Evolutionary conservation across 1,284 basidiomycete species (phyloP), one percentile per base, ranked within the genome.

Genomic region (Ceratobasidium papillatum): DNA sequence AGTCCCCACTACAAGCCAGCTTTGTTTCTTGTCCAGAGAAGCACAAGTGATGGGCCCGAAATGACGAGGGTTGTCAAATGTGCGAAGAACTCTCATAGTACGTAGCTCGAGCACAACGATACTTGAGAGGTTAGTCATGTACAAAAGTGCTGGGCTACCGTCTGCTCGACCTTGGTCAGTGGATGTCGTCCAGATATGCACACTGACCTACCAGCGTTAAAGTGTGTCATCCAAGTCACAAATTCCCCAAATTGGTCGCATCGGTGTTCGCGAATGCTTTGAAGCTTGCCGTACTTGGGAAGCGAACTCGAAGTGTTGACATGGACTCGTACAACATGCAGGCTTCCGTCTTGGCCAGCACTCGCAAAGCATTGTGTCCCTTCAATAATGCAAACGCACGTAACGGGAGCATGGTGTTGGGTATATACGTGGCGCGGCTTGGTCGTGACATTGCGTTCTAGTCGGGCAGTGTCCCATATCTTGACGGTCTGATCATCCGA

Each of bases 331-430:
- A 96, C 89, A 45, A 97, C 85, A 81, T 95, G 93, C 58, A 97
- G 80, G 78, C 90, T 93, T 38, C 95, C 94, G 80, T 95, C 94
- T 59, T 94, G 92, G 1, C 89, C 91, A 0, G 94, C 94, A 79
- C 93, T 95, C 4, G 93, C 95, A 80, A 96, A 93, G 80, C 94
- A 96, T 82, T 96, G 92, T 2, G 91, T 88, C 17, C 90, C 89
- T 76, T 96, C 94, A 58, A 97, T 85, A 73, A 91, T 89, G 80
- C 94, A 96, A 32, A 96, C 84, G 59, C 89, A 87, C 78, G 93
- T 94, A 36, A 96, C 89, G n/a, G 87, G 86, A 0, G 91, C 89
- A 79, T 94, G 91, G 77, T 94, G 92, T 76, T 93, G 91, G 3
- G 85, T 84, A 80, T 94, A 93, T 0, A 91, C 92, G 80, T 92